These are phyloP conservation scores for Raffaelea arxii DNA, from an alignment of 2,329 filamentous ascomycete genomes.

Conservation along the genomic window DNA sequence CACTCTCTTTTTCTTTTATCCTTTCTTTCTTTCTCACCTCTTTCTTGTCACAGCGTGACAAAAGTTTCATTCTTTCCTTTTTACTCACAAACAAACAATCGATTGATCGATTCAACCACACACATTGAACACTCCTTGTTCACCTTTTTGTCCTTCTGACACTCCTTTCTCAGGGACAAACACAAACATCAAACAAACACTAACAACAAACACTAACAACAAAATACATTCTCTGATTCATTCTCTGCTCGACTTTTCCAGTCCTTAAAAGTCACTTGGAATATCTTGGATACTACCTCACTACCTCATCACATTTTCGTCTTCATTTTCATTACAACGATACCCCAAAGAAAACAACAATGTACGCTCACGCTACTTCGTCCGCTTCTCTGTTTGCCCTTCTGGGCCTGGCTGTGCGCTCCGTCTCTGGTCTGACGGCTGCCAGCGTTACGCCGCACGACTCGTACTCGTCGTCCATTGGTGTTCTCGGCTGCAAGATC, in stretches of 20 bases:
- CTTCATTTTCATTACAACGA: not conserved
- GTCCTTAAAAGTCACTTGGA: not conserved
- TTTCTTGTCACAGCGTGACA: not conserved
- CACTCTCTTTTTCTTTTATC: conserved; percentile 1
- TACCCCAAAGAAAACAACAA: not conserved
- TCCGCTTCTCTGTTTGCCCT: not conserved
- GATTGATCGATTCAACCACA: not conserved
- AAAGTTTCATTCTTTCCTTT: not conserved
- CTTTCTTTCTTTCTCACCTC: not conserved
- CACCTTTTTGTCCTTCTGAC: not conserved
- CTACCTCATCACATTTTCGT: too few species aligned
- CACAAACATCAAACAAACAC: too few species aligned
- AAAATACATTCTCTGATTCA: not conserved
- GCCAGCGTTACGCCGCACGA: conserved; percentile 44
- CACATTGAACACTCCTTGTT: not conserved
- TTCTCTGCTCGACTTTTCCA: not conserved
- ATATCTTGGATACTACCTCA: too few species aligned
- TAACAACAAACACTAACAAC: too few species aligned
- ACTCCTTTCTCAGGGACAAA: too few species aligned
- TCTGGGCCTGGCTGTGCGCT: conserved; percentile 9
- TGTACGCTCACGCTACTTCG: not conserved
- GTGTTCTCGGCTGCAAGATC: conserved; percentile 51
- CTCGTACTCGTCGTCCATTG: conserved; percentile 45
- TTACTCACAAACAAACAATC: not conserved
- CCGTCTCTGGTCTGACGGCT: conserved; percentile 9